phyloP scores from a whole-genome alignment of 2,329 filamentous ascomycete species.

The Colletotrichum higginsianum region DNA sequence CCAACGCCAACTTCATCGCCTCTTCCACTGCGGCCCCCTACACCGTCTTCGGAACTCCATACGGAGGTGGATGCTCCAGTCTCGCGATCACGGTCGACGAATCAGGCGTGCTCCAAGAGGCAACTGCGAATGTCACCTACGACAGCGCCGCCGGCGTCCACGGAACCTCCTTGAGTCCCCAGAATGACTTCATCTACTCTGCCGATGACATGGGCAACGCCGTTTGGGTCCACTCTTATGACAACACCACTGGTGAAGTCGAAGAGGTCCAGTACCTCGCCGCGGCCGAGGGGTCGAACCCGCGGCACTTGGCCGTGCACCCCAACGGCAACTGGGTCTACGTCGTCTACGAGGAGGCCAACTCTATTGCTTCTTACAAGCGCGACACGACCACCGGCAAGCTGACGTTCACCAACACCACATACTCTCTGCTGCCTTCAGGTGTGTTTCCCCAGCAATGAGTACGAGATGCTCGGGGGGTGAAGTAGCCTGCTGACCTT shows the following conservation, averaged over 20 bases:
- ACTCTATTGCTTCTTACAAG: conserved; percentile 46
- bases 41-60: conserved; percentile 45
- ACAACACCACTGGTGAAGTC: conserved; percentile 43
- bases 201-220: conserved; percentile 51
- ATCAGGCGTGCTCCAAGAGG: conserved; percentile 38
- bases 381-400: conserved; percentile 40
- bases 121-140: conserved; percentile 44
- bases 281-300: conserved; percentile 44
- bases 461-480: no score
- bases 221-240: conserved; percentile 49
- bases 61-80: conserved; percentile 44
- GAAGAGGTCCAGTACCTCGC: conserved; percentile 44
- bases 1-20: conserved; percentile 45
- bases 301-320: conserved; percentile 49
- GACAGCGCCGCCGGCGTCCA: conserved; percentile 46
- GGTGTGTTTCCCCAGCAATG: conserved; percentile 6
- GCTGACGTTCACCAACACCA: conserved; percentile 27
- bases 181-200: conserved; percentile 49
- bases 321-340: conserved; percentile 49
- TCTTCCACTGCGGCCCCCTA: conserved; percentile 41
- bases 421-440: conserved; percentile 41
- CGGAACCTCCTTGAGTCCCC: conserved; percentile 43
- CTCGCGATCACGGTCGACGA: conserved; percentile 46
- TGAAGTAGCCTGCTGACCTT: neutral
- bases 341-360: conserved; percentile 48